Evolutionary conservation across 441 rosid species (phyloP).

Genomic region (Eutrema salsugineum): DNA sequence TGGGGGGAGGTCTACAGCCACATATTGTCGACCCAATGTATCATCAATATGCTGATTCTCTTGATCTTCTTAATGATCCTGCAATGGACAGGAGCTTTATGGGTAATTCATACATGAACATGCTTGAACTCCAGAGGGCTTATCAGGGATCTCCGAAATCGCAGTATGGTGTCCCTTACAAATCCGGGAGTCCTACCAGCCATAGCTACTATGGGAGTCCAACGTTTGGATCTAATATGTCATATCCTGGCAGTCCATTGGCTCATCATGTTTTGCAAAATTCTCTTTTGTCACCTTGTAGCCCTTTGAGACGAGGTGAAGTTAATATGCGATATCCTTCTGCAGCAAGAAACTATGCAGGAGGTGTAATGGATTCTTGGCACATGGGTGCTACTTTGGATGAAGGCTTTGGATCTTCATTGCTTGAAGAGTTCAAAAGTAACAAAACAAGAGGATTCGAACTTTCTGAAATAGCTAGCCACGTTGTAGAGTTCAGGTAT

Average conservation of each 20-base stretch:
- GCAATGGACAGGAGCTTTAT: constrained; percentile 50
- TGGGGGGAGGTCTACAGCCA: constrained; percentile 47
- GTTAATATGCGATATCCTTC: constrained; percentile 48
- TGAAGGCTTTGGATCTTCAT: constrained; percentile 64
- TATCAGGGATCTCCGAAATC: constrained; percentile 67
- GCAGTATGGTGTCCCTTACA: constrained; percentile 47
- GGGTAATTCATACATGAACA: constrained; percentile 52
- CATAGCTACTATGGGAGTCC: constrained; percentile 59
- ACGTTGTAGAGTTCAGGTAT: constrained; percentile 86
- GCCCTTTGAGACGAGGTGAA: constrained; percentile 66
- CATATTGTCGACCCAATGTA: constrained; percentile 64
- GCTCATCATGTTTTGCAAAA: constrained; percentile 52
- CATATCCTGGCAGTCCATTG: constrained; percentile 73
- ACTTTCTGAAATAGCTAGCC: constrained; percentile 68
- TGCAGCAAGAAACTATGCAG: constrained; percentile 50
- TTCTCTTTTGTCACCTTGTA: constrained; percentile 58
- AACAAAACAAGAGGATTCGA: constrained; percentile 73
- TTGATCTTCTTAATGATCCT: constrained; percentile 51
- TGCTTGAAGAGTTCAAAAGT: constrained; percentile 83
- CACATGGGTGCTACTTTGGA: constrained; percentile 51
- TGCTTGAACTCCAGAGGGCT: constrained; percentile 66
- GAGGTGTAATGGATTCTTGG: constrained; percentile 68
- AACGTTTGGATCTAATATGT: constrained; percentile 52
- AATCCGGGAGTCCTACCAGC: constrained; percentile 53
- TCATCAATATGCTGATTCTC: constrained; percentile 53